Percentiles rank a stretch among this genome's conserved stretches.
phyloP scores from a whole-genome alignment of 2,329 filamentous ascomycete species.

The Aspergillus calidoustus region DNA sequence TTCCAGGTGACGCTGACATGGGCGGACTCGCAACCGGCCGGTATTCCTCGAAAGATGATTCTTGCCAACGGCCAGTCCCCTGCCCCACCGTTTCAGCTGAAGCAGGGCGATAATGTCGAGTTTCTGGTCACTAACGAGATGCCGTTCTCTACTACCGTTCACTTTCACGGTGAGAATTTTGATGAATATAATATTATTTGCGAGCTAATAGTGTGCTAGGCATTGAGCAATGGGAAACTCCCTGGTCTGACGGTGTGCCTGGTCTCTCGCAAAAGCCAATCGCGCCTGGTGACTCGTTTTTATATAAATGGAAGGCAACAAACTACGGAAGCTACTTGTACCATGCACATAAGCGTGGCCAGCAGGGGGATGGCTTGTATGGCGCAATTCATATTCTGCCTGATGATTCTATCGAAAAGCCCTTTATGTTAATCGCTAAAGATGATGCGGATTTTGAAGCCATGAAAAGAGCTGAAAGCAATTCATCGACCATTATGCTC shows the following conservation, averaged over 20 bases:
- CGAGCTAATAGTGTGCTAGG: conserved; percentile 17
- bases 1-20: conserved; percentile 40
- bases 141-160: conserved; percentile 31
- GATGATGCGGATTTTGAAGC: conserved; percentile 41
- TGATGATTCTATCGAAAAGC: conserved; percentile 42
- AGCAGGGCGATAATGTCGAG: conserved; percentile 34
- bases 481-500: conserved; percentile 54
- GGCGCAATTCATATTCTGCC: conserved; percentile 58
- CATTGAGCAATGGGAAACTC: conserved; percentile 55
- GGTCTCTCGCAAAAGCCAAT: conserved; percentile 60
- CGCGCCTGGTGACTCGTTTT: conserved; percentile 52
- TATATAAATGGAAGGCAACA: conserved; percentile 58
- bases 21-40: conserved; percentile 34
- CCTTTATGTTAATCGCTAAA: conserved; percentile 55
- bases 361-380: conserved; percentile 64
- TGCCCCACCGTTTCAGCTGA: conserved; percentile 30
- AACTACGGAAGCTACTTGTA: conserved; percentile 65
- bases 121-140: conserved; percentile 34
- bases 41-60: conserved; percentile 33
- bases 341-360: conserved; percentile 59
- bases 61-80: conserved; percentile 36
- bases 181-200: too few species aligned
- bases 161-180: conserved; percentile 35
- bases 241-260: conserved; percentile 63
- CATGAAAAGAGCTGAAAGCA: conserved; percentile 55